These are phyloP conservation scores for Corchorus capsularis DNA, from an alignment of 345 rosid genomes.

Conservation along the genomic window DNA sequence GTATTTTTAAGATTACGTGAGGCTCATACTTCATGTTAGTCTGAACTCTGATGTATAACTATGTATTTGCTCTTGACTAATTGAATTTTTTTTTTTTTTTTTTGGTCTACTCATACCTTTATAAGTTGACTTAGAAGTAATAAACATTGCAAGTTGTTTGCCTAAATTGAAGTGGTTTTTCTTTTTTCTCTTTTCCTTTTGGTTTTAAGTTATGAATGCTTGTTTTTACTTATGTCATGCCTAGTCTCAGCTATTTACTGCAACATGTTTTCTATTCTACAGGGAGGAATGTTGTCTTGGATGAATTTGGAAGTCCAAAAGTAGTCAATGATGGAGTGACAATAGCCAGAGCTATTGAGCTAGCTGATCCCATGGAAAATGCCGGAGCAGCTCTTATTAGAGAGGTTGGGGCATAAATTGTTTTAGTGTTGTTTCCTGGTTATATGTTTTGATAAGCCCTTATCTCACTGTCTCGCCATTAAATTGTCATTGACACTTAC, in stretches of 20 bases:
- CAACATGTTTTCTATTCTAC: conserved; percentile 3
- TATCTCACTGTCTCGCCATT: not conserved
- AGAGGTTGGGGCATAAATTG: conserved; percentile 54
- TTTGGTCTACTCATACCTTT: not conserved
- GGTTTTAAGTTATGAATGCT: not conserved
- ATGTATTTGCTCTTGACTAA: not conserved
- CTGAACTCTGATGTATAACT: too few species aligned
- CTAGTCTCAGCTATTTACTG: not conserved
- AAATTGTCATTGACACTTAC: conserved; percentile 3
- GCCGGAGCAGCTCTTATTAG: conserved; percentile 98
- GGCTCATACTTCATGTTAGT: not conserved
- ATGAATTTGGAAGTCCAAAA: conserved; percentile 94
- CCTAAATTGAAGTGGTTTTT: not conserved
- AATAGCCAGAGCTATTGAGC: conserved; percentile 92
- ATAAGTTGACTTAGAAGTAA: not conserved
- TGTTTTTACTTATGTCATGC: not conserved
- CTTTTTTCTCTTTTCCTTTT: not conserved
- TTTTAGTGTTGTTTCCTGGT: not conserved
- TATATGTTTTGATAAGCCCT: not conserved
- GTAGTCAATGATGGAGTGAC: conserved; percentile 99
- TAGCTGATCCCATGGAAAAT: conserved; percentile 94
- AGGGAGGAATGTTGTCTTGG: conserved; percentile 97
- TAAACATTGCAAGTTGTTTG: not conserved
- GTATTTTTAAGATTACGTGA: not conserved
- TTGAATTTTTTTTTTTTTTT: not conserved